Percentiles rank a stretch among this genome's conserved stretches.
Evolutionary conservation across 1,284 basidiomycete species (phyloP).

Genomic region (Testicularia cyperi): DNA sequence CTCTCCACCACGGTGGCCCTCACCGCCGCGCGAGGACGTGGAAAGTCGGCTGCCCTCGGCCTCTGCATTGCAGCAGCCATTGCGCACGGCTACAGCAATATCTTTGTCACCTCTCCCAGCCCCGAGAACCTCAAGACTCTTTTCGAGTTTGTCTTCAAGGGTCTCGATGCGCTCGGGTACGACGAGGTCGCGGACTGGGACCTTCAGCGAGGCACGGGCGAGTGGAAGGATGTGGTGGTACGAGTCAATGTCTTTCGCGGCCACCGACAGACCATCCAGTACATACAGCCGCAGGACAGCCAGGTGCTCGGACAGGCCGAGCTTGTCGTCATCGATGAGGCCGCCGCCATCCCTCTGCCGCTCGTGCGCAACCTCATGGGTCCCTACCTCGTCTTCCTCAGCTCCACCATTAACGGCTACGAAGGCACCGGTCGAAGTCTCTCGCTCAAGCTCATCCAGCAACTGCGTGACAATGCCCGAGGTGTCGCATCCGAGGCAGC

Average conservation of each 20-base stretch:
- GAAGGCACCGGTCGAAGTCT: slow-evolving; percentile 97
- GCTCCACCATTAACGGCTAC: slow-evolving; percentile 98
- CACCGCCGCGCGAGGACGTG: slow-evolving; percentile 90
- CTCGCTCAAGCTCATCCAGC: slow-evolving; percentile 95
- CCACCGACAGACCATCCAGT: slow-evolving; percentile 61
- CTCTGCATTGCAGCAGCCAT: slow-evolving; percentile 90
- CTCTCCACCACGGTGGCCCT: slow-evolving; percentile 91
- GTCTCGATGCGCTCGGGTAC: slow-evolving; percentile 89
- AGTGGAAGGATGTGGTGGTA: slow-evolving; percentile 93
- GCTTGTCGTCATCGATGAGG: slow-evolving; percentile 96
- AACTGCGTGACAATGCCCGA: slow-evolving; percentile 79
- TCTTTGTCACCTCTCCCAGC: slow-evolving; percentile 95
- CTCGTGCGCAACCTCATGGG: slow-evolving; percentile 92
- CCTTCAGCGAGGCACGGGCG: slow-evolving; percentile 91
- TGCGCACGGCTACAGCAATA: slow-evolving; percentile 93
- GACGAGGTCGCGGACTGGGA: slow-evolving; percentile 98
- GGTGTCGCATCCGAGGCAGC: slow-evolving; percentile 27
- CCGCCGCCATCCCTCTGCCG: slow-evolving; percentile 93
- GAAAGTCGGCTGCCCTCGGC: slow-evolving; percentile 94
- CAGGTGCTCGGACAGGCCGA: slow-evolving; percentile 98
- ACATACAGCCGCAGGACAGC: slow-evolving; percentile 95
- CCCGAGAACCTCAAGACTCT: slow-evolving; percentile 96
- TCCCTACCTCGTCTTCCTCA: slow-evolving; percentile 96
- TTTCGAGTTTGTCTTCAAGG: slow-evolving; percentile 99
- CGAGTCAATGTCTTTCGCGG: slow-evolving; percentile 87